Evolutionary conservation across 2,329 filamentous ascomycete genomes (phyloP).

Genomic region (Lachnellula cervina): DNA sequence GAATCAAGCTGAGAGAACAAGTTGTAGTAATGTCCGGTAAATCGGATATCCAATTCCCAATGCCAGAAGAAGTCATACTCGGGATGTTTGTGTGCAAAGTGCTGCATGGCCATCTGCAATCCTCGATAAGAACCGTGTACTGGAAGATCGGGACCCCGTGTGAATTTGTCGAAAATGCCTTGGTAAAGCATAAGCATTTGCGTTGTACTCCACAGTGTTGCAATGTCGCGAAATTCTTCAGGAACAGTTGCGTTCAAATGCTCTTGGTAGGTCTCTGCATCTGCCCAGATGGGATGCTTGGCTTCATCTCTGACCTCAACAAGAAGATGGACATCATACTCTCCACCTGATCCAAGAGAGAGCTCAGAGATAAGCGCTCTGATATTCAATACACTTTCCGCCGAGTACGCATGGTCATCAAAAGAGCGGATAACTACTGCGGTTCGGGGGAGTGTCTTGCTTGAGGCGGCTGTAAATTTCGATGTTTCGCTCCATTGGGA

Average conservation of each 20-base stretch:
- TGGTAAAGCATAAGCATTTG: conserved; percentile 92
- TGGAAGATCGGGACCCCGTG: conserved; percentile 60
- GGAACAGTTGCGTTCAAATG: conserved; percentile 67
- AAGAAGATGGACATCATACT: conserved; percentile 82
- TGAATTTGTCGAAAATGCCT: conserved; percentile 73
- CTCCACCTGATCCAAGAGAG: conserved; percentile 72
- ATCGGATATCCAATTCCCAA: conserved; percentile 91
- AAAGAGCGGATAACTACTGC: conserved; percentile 79
- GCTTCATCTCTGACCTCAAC: conserved; percentile 81
- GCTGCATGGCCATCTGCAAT: conserved; percentile 89
- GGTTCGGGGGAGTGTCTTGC: conserved; percentile 50
- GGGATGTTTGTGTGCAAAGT: conserved; percentile 82
- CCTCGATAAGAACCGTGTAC: conserved; percentile 92
- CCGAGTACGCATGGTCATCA: conserved; percentile 72
- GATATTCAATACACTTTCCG: conserved; percentile 76
- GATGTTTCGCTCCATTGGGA: not conserved
- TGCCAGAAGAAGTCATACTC: conserved; percentile 93
- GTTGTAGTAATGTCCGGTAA: conserved; percentile 82
- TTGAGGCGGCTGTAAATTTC: conserved; percentile 7
- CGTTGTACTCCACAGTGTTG: conserved; percentile 87
- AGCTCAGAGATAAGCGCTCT: conserved; percentile 82
- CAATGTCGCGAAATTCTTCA: conserved; percentile 81
- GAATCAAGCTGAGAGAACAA: conserved; percentile 62
- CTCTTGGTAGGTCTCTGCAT: conserved; percentile 61
- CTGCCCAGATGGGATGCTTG: conserved; percentile 72